phyloP scores from a whole-genome alignment of 305 asterid genomes.

The Fraxinus xanthoxyloides region DNA sequence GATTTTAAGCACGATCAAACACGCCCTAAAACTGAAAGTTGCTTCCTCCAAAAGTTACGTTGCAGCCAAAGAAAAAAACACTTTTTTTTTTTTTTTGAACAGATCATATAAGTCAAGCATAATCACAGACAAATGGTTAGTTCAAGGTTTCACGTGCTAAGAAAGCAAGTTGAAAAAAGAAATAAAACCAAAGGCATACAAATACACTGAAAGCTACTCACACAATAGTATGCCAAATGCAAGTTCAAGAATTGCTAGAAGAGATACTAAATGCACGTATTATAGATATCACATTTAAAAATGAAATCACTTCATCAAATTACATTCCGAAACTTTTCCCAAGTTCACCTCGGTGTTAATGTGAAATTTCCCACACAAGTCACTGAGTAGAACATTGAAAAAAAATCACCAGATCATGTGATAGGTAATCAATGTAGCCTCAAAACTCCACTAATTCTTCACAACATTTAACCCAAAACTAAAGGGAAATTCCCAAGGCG shows the following conservation, averaged over 20 bases:
- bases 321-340: neutral
- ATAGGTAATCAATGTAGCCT: neutral
- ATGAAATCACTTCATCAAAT: neutral
- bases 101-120: neutral
- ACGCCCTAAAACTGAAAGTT: constrained; percentile 7
- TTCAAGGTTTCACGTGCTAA: constrained; percentile 2
- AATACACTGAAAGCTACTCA: neutral
- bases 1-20: too few relatives aligned
- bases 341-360: neutral
- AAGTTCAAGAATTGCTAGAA: neutral
- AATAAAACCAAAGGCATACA: neutral
- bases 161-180: neutral
- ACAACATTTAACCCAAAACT: neutral
- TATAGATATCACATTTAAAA: neutral
- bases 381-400: neutral
- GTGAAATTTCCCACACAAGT: neutral
- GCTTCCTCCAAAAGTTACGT: constrained; percentile 16
- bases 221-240: neutral
- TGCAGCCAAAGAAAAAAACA: neutral
- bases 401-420: neutral
- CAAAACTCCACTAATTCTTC: neutral
- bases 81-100: neutral
- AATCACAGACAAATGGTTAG: neutral
- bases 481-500: neutral
- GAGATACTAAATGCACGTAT: neutral